phyloP scores from a whole-genome alignment of 768 basidiomycete species.

The Lanmaoa pseudosensibilis region DNA sequence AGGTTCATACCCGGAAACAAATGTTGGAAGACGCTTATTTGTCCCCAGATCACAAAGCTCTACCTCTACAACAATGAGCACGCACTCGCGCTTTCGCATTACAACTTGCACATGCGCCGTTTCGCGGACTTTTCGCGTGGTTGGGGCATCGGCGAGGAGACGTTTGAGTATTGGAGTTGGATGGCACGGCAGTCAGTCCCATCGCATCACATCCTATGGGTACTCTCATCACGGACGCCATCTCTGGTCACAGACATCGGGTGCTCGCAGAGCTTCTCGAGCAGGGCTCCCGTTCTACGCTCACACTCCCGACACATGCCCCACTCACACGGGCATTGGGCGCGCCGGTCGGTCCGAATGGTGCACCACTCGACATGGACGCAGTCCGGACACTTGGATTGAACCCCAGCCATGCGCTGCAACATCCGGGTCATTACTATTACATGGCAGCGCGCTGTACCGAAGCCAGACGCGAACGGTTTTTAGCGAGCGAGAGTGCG shows the following conservation, averaged over 20 bases:
- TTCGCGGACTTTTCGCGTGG: slow-evolving; percentile 85
- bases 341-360: slow-evolving; percentile 20
- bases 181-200: slow-evolving; percentile 78
- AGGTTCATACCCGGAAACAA: neutral
- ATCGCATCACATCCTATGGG: neutral
- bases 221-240: neutral
- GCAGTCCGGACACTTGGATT: slow-evolving; percentile 61
- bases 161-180: slow-evolving; percentile 98
- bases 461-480: slow-evolving; percentile 70
- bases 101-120: slow-evolving; percentile 80
- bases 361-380: slow-evolving; percentile 49
- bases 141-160: slow-evolving; percentile 97
- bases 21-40: neutral
- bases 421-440: slow-evolving; percentile 86
- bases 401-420: slow-evolving; percentile 80
- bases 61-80: slow-evolving; percentile 91
- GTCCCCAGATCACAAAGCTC: slow-evolving; percentile 75
- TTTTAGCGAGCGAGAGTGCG: slow-evolving; percentile 50
- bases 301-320: slow-evolving; percentile 60
- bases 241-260: slow-evolving; percentile 59
- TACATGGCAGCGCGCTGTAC: slow-evolving; percentile 89
- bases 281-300: slow-evolving; percentile 64
- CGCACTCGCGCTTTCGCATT: slow-evolving; percentile 73
- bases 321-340: slow-evolving; percentile 38
- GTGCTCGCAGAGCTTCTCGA: slow-evolving; percentile 90